phyloP scores from a whole-genome alignment of 108 stramenopile species.

The Aureococcus anophagefferens region DNA sequence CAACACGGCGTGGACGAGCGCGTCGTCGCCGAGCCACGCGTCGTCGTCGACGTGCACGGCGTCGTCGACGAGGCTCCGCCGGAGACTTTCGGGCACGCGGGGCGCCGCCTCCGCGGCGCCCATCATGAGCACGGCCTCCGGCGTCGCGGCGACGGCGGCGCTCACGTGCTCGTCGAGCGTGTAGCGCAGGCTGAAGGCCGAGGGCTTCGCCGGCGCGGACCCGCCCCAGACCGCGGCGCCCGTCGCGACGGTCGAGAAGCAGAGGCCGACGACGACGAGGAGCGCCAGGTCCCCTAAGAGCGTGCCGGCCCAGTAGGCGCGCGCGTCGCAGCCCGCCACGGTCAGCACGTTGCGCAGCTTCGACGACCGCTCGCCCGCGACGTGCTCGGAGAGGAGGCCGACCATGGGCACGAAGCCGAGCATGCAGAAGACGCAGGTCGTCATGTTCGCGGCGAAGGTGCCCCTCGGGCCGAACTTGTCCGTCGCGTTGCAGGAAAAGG shows the following conservation, averaged over 20 bases:
- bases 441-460: not conserved
- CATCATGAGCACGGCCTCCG: too few relatives aligned
- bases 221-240: not conserved
- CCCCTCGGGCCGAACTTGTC: not conserved
- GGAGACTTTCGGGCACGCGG: too few relatives aligned
- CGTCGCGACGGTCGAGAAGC: not conserved
- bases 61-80: too few relatives aligned
- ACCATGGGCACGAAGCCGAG: constrained; percentile 3
- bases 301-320: not conserved
- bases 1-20: too few relatives aligned
- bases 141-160: too few relatives aligned
- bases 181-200: too few relatives aligned
- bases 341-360: constrained; percentile 14
- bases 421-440: not conserved
- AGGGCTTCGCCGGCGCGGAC: too few relatives aligned
- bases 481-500: not conserved
- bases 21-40: too few relatives aligned
- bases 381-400: constrained; percentile 4
- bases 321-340: constrained; percentile 6
- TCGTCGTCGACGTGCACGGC: too few relatives aligned
- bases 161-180: too few relatives aligned
- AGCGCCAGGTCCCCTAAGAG: not conserved
- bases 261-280: not conserved
- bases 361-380: constrained; percentile 2
- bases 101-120: too few relatives aligned